Evolutionary conservation across 2,329 filamentous ascomycete genomes (phyloP).

Genomic region (Fragosphaeria purpurea): DNA sequence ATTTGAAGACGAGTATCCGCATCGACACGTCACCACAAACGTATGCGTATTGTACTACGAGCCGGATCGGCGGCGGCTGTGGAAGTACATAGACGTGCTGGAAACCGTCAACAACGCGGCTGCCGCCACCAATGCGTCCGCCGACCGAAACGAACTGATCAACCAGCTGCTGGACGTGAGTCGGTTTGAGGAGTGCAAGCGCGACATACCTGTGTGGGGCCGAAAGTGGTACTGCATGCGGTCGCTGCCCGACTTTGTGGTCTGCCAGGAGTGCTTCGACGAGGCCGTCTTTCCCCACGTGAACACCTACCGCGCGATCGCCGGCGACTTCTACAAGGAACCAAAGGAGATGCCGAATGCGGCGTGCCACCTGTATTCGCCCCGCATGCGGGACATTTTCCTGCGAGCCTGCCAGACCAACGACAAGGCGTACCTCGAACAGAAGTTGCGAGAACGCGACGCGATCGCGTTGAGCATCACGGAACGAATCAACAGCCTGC

Average conservation of each 20-base stretch:
- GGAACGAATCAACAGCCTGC: conserved; percentile 31
- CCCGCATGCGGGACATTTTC: conserved; percentile 69
- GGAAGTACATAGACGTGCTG: conserved; percentile 51
- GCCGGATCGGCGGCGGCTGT: conserved; percentile 41
- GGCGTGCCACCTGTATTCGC: conserved; percentile 71
- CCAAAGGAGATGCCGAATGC: conserved; percentile 41
- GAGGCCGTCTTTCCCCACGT: conserved; percentile 64
- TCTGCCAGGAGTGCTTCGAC: conserved; percentile 81
- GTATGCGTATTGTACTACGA: conserved; percentile 60
- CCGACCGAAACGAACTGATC: conserved; percentile 53
- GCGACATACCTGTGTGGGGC: conserved; percentile 51
- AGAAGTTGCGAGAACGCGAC: conserved; percentile 47
- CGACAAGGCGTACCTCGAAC: conserved; percentile 54
- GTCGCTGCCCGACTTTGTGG: conserved; percentile 63
- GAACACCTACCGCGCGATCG: conserved; percentile 39
- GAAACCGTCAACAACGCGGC: conserved; percentile 46
- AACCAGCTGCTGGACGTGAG: conserved; percentile 52
- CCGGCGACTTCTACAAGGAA: conserved; percentile 54
- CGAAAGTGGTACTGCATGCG: conserved; percentile 71
- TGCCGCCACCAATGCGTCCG: conserved; percentile 30
- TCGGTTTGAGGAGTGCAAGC: conserved; percentile 51
- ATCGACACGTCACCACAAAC: conserved; percentile 36
- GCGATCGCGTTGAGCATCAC: conserved; percentile 50
- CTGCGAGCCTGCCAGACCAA: conserved; percentile 52
- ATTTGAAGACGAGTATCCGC: conserved; percentile 46